Conservation (phyloP, 805 yeast species). For the Myxozyma sirexii region DNA sequence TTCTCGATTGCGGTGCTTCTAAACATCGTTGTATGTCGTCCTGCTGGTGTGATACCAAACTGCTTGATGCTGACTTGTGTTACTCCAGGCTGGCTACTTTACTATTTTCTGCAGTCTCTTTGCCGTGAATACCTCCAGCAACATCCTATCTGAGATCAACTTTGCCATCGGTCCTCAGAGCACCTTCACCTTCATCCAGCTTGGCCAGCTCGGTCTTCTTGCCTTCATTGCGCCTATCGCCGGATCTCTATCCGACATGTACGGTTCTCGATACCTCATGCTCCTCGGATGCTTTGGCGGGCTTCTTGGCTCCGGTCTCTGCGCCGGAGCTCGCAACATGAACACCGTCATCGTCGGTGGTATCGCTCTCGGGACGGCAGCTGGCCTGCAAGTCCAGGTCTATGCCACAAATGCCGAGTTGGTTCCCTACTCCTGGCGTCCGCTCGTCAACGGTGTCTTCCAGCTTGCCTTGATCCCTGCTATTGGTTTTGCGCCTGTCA, state of each 20-base stretch:
- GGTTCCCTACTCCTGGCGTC: slow-evolving; percentile 3
- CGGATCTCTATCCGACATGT: slow-evolving; percentile 3
- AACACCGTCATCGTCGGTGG: slow-evolving; percentile 10
- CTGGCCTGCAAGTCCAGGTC: neutral
- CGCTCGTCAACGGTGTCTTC: slow-evolving; percentile 2
- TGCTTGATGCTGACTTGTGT: too few species aligned
- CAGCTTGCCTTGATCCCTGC: slow-evolving; percentile 7
- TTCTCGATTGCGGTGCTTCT: neutral
- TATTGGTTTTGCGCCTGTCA: slow-evolving; percentile 2
- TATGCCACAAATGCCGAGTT: slow-evolving; percentile 2
- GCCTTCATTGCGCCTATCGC: slow-evolving; percentile 7
- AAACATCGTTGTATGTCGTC: slow-evolving; percentile 1
- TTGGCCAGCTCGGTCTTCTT: slow-evolving; percentile 8
- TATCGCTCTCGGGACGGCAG: slow-evolving; percentile 1
- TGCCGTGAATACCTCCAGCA: slow-evolving; percentile 4
- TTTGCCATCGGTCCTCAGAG: slow-evolving; percentile 1
- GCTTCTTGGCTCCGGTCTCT: slow-evolving; percentile 5
- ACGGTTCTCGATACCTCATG: slow-evolving; percentile 2
- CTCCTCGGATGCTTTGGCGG: slow-evolving; percentile 9
- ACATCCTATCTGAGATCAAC: neutral
- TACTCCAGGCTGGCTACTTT: slow-evolving; percentile 5
- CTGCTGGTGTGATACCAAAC: neutral
- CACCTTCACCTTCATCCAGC: slow-evolving; percentile 11
- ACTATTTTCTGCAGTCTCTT: slow-evolving; percentile 3
- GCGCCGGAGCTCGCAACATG: slow-evolving; percentile 8